Percentiles rank a stretch among this genome's conserved stretches.
These are phyloP conservation scores for Lotus japonicus DNA, from an alignment of 306 rosid species.

Conservation along the genomic window DNA sequence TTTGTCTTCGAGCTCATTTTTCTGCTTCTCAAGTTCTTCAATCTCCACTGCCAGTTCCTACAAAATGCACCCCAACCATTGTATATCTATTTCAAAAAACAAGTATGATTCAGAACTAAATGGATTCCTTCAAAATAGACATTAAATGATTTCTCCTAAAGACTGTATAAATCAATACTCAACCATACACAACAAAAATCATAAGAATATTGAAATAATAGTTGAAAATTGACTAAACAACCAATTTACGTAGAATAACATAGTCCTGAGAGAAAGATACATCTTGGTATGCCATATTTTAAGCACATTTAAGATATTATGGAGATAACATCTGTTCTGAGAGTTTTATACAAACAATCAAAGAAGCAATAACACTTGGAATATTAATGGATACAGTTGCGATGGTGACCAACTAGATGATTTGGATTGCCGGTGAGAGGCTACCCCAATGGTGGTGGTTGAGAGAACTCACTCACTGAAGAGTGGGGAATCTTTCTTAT, in stretches of 20 bases:
- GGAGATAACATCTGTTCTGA: not conserved
- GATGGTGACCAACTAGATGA: too few species aligned
- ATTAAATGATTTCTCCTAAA: not conserved
- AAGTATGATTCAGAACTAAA: conserved; percentile 11
- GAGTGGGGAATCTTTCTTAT: too few species aligned
- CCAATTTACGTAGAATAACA: not conserved
- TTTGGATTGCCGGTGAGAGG: too few species aligned
- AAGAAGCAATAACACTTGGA: too few species aligned
- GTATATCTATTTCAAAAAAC: not conserved
- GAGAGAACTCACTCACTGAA: too few species aligned
- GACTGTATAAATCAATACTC: not conserved
- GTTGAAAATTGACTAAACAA: not conserved
- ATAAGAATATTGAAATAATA: not conserved
- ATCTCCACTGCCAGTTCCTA: conserved; percentile 74
- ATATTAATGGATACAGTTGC: too few species aligned
- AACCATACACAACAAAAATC: not conserved
- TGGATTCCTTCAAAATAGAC: not conserved
- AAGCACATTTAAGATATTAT: not conserved
- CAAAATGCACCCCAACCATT: conserved; percentile 26
- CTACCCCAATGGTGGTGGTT: too few species aligned
- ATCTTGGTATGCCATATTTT: not conserved
- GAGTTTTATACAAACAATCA: not conserved
- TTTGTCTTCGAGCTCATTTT: conserved; percentile 62
- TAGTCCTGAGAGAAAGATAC: not conserved
- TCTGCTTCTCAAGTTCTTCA: conserved; percentile 64